phyloP scores from a whole-genome alignment of 768 basidiomycete species.

The Russula foetens region DNA sequence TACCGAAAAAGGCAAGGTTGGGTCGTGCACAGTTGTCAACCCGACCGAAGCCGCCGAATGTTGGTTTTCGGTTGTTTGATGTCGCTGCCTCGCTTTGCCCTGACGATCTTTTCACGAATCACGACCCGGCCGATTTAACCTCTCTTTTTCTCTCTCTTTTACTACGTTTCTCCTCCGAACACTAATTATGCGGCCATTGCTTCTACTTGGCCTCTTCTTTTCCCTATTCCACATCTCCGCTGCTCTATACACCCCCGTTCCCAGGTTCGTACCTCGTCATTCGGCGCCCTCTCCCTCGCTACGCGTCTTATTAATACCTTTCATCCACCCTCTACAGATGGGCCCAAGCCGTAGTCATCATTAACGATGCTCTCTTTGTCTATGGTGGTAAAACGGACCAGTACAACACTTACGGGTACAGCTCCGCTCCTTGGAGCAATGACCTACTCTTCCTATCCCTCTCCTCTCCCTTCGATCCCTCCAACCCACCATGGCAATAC shows the following conservation, averaged over 20 bases:
- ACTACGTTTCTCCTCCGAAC: too few species aligned
- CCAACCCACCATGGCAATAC: slow-evolving; percentile 62
- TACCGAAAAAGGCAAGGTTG: too few species aligned
- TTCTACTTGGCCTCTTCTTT: background rate
- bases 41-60: too few species aligned
- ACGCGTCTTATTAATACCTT: background rate
- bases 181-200: background rate
- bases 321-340: slow-evolving; percentile 63
- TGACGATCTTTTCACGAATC: background rate
- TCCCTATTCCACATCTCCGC: background rate
- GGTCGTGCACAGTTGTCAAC: too few species aligned
- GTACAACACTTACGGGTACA: slow-evolving; percentile 60
- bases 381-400: slow-evolving; percentile 79
- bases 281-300: background rate
- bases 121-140: background rate
- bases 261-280: background rate
- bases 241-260: background rate
- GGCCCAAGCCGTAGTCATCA: slow-evolving; percentile 65
- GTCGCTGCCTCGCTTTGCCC: too few species aligned
- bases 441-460: slow-evolving; percentile 68
- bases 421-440: slow-evolving; percentile 61
- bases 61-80: too few species aligned
- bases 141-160: background rate
- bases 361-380: slow-evolving; percentile 55
- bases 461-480: slow-evolving; percentile 45